Percentiles rank a stretch among this genome's conserved stretches.
These are phyloP conservation scores for Calonectria henricotiae DNA, from an alignment of 2,329 filamentous ascomycete species.

Conservation along the genomic window DNA sequence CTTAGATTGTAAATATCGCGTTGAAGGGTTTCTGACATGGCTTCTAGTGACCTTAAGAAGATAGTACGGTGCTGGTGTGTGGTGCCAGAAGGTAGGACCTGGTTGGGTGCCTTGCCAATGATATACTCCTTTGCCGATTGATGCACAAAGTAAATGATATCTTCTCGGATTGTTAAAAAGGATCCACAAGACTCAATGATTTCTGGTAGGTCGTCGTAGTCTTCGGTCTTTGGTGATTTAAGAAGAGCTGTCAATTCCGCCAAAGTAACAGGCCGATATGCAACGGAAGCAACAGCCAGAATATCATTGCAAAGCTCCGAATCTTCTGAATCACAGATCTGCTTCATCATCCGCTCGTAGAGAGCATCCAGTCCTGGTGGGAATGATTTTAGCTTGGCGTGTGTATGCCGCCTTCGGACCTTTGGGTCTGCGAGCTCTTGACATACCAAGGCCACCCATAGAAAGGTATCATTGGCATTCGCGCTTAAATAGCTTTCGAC, in stretches of 20 bases:
- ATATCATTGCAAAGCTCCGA: not conserved
- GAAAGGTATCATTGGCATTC: slow-evolving; percentile 54
- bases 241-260: not conserved
- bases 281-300: not conserved
- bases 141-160: slow-evolving; percentile 59
- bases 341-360: not conserved
- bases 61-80: not conserved
- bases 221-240: not conserved
- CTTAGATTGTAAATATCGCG: not conserved
- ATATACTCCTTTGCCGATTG: slow-evolving; percentile 60
- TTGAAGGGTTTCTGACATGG: not conserved
- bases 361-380: not conserved
- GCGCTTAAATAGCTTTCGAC: not conserved
- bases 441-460: slow-evolving; percentile 51
- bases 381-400: not conserved
- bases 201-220: not conserved
- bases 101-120: not conserved
- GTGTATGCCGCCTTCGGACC: not conserved
- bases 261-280: not conserved
- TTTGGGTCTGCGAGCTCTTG: not conserved
- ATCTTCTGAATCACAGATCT: not conserved
- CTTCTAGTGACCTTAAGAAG: not conserved
- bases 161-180: slow-evolving; percentile 57
- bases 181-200: slow-evolving; percentile 54
- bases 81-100: too few relatives aligned